Evolutionary conservation across 805 yeast genomes (phyloP).

Genomic region (Sugiyamaella lignohabitans): DNA sequence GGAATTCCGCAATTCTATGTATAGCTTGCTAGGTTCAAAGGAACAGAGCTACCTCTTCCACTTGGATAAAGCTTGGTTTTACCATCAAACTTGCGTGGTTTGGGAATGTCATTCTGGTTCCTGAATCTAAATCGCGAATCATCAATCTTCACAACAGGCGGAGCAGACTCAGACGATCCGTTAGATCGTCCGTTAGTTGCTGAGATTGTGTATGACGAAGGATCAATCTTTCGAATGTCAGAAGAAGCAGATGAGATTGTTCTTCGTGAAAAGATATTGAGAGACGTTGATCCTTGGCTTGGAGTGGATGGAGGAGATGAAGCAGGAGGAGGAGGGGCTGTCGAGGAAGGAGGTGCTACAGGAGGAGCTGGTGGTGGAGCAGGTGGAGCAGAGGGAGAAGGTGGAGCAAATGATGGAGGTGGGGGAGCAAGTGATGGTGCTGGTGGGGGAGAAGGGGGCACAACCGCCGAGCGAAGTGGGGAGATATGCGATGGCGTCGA

Average conservation of each 20-base stretch:
- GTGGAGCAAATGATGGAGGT: slow-evolving; percentile 23
- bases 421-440: slow-evolving; percentile 17
- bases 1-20: too few species aligned
- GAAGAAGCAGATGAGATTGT: slow-evolving; percentile 26
- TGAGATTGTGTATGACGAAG: slow-evolving; percentile 56
- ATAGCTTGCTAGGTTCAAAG: slow-evolving; percentile 47
- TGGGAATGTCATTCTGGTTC: slow-evolving; percentile 66
- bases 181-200: slow-evolving; percentile 15
- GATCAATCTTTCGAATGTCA: slow-evolving; percentile 53
- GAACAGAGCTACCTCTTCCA: slow-evolving; percentile 91
- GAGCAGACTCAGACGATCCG: slow-evolving; percentile 8
- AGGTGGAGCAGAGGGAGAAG: slow-evolving; percentile 23
- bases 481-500: slow-evolving; percentile 9
- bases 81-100: slow-evolving; percentile 75
- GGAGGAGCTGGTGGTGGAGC: slow-evolving; percentile 25
- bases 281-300: slow-evolving; percentile 9
- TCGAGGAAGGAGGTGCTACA: slow-evolving; percentile 19
- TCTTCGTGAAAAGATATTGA: slow-evolving; percentile 20
- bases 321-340: slow-evolving; percentile 25
- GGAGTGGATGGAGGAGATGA: slow-evolving; percentile 1
- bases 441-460: slow-evolving; percentile 17
- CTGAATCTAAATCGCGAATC: slow-evolving; percentile 67
- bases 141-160: slow-evolving; percentile 45
- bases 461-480: slow-evolving; percentile 13
- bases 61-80: slow-evolving; percentile 81